These are phyloP conservation scores for Nicotiana sylvestris DNA, from an alignment of 257 asterid species.

Conservation along the genomic window DNA sequence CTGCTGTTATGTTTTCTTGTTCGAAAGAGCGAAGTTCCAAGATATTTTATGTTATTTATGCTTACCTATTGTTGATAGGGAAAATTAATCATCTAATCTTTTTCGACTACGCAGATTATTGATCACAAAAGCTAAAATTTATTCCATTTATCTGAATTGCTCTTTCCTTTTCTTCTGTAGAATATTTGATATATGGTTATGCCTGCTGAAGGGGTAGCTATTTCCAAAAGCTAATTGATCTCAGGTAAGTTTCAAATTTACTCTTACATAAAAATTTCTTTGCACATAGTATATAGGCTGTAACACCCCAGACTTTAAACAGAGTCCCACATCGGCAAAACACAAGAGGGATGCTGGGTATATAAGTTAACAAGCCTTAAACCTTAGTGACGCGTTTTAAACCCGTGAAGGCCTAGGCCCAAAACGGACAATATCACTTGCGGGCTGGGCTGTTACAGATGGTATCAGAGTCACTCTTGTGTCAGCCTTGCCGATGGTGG, in stretches of 20 bases:
- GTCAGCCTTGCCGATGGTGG: no score
- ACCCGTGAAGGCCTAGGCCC: no score
- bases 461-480: no score
- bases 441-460: no score
- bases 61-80: background rate
- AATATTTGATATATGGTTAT: background rate
- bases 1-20: background rate
- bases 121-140: background rate
- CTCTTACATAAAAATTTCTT: background rate
- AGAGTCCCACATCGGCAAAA: no score
- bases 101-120: background rate
- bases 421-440: no score
- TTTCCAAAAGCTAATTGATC: background rate
- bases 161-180: background rate
- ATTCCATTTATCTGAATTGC: background rate
- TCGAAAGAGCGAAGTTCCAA: background rate
- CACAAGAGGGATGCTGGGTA: no score
- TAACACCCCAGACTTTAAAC: no score
- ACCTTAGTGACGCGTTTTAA: no score
- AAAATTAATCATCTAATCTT: background rate
- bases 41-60: background rate
- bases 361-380: no score
- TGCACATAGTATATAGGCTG: background rate
- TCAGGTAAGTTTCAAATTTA: background rate
- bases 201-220: background rate